A percentile compares a stretch with the other conserved stretches of the same genome.
Evolutionary conservation across 345 rosid genomes (phyloP).

Genomic region (Eucalyptus cloeziana): DNA sequence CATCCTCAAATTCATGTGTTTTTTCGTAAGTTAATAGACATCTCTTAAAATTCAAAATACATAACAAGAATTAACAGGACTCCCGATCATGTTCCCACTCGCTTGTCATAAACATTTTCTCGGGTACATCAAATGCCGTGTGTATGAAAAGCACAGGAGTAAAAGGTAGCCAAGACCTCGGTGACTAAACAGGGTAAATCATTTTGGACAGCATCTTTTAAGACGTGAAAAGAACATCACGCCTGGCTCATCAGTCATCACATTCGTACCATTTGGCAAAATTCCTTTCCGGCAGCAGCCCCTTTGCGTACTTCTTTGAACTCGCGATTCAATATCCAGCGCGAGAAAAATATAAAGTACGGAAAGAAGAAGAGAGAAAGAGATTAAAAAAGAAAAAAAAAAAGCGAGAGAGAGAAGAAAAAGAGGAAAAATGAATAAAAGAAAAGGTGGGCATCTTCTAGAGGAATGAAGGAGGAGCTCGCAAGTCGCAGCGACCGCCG

Average conservation of each 20-base stretch:
- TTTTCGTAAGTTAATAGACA: neutral
- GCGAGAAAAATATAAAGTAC: neutral
- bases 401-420: too few species aligned
- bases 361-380: neutral
- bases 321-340: neutral
- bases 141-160: neutral
- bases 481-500: neutral
- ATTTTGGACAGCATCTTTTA: neutral
- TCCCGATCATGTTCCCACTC: neutral
- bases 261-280: neutral
- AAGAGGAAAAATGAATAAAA: neutral
- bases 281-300: neutral
- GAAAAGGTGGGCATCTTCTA: neutral
- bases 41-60: neutral
- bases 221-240: neutral
- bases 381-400: neutral
- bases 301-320: neutral
- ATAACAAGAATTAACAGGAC: neutral
- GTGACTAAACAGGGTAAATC: neutral
- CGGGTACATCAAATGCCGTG: neutral
- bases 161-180: neutral
- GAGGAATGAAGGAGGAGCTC: neutral
- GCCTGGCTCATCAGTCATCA: neutral
- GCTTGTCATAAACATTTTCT: neutral
- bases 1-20: neutral